Base-by-base conservation (phyloP, 2,329 filamentous ascomycete species). In the Ophiostoma quercus region DNA sequence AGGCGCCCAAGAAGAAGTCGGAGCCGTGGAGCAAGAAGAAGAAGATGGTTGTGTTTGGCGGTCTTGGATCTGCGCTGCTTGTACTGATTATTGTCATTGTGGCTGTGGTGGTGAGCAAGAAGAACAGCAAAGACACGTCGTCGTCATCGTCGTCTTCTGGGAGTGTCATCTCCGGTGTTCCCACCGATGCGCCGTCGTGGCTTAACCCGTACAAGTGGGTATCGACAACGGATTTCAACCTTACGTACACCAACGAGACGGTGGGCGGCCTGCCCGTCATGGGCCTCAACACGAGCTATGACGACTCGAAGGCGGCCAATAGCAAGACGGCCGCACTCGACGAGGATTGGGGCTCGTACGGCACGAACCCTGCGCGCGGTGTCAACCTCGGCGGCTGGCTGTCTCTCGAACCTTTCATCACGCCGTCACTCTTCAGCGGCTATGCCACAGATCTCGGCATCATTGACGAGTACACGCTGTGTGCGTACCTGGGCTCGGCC, bases 351-450 rank as follows among this genome's bases (percentile, higher is more conserved):
- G 88, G 88, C 7, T 82, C 89, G 1, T 99, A 98, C 75, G 86
- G 88, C 1, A 87, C 86, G 29, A 88, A 84, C 69, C 93, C 94
- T 1, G 92, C 96, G 32, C 88, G 94, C 7, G 95, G 95, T 0
- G 92, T 98, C 47, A 98, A 97, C 75, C 78, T 98, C 0, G 95
- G 95, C 67, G 95, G 95, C 14, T 99, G 95, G 95, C 85, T 99
- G 1, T 91, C 90, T 2, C 81, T 99, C 14, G 95, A 99, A 76
- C 95, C 95, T 0, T 97, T 96, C 78, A 98, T 99, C 77, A 94
- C 92, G 3, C 95, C 95, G 0, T 97, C 94, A 0, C 84, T 97
- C 34, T 99, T 99, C 80, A 67, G 68, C 62, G 81, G 87, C 72
- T 85, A 85, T 72, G 92, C 90, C 77, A 81, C 83, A 5, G 77